Percentiles rank a stretch among this genome's conserved stretches.
phyloP scores from a whole-genome alignment of 1,284 basidiomycete species.

The Puccinia novopanici region DNA sequence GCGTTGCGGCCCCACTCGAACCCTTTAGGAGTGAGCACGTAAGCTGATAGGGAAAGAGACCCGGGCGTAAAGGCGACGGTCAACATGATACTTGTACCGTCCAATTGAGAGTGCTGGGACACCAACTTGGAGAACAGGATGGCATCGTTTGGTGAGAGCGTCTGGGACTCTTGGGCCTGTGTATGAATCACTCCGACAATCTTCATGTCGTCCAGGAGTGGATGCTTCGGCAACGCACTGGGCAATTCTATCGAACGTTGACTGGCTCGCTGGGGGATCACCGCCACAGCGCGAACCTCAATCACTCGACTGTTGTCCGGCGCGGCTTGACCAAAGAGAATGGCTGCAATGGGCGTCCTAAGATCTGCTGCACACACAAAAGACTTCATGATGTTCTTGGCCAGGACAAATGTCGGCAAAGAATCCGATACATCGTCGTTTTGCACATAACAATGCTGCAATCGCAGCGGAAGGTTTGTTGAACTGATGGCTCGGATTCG shows the following conservation, averaged over 20 bases:
- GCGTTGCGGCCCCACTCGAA: conserved; percentile 96
- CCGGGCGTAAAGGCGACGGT: conserved; percentile 96
- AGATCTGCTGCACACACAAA: conserved; percentile 93
- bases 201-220: conserved; percentile 61
- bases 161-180: conserved; percentile 60
- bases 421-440: conserved; percentile 99
- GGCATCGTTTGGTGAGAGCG: conserved; percentile 86
- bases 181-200: conserved; percentile 62
- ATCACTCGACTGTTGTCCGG: conserved; percentile 97
- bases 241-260: conserved; percentile 81
- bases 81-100: conserved; percentile 88
- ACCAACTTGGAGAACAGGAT: conserved; percentile 93
- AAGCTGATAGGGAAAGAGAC: conserved; percentile 90
- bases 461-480: conserved; percentile 89
- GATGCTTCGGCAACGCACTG: conserved; percentile 64
- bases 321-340: conserved; percentile 87
- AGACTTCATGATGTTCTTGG: conserved; percentile 93
- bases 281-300: conserved; percentile 94
- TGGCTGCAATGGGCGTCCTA: conserved; percentile 92
- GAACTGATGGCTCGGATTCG: conserved; percentile 81
- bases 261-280: conserved; percentile 93
- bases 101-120: conserved; percentile 92
- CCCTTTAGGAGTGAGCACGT: conserved; percentile 77
- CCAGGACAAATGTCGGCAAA: conserved; percentile 90
- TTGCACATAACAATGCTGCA: conserved; percentile 97